A percentile compares a stretch with the other conserved stretches of the same genome.
These are phyloP conservation scores for Cladophialophora bantiana DNA, from an alignment of 2,329 filamentous ascomycete genomes.

Conservation along the genomic window DNA sequence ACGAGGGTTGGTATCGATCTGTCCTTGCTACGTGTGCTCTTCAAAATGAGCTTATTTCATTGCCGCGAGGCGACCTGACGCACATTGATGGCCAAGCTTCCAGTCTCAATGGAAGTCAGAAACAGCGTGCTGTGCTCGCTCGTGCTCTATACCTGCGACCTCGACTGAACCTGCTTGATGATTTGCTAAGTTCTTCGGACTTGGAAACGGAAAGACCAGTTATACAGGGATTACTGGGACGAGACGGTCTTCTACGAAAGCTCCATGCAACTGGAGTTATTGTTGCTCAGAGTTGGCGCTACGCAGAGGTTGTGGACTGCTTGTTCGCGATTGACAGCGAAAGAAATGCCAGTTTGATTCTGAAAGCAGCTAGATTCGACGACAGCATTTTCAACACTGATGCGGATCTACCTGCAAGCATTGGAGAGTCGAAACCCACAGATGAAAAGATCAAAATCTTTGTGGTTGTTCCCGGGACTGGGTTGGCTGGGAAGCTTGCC, in stretches of 20 bases:
- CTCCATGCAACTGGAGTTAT: conserved; percentile 50
- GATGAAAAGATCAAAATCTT: neutral
- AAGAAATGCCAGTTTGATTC: neutral
- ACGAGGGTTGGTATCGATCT: conserved; percentile 38
- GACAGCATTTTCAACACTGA: neutral
- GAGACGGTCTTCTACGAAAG: conserved; percentile 53
- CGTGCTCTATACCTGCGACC: conserved; percentile 59
- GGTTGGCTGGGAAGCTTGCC: conserved; percentile 35
- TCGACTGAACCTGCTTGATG: conserved; percentile 58
- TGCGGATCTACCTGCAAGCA: neutral
- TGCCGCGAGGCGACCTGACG: conserved; percentile 37
- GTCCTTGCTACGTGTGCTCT: conserved; percentile 39
- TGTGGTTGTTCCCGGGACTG: neutral
- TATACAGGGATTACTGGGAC: conserved; percentile 55
- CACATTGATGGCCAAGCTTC: conserved; percentile 36
- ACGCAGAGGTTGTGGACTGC: conserved; percentile 51
- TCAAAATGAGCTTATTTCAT: conserved; percentile 33
- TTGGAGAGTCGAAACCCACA: neutral
- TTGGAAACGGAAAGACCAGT: conserved; percentile 56
- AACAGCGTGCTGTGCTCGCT: conserved; percentile 47
- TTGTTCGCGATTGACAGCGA: conserved; percentile 48
- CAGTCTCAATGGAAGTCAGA: conserved; percentile 41
- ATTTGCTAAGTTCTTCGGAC: conserved; percentile 59
- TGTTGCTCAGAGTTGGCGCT: conserved; percentile 44
- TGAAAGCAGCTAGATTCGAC: neutral